A percentile compares a stretch with the other conserved stretches of the same genome.
Evolutionary conservation across 2,329 filamentous ascomycete genomes (phyloP).

Genomic region (Exophiala lecanii-corni): DNA sequence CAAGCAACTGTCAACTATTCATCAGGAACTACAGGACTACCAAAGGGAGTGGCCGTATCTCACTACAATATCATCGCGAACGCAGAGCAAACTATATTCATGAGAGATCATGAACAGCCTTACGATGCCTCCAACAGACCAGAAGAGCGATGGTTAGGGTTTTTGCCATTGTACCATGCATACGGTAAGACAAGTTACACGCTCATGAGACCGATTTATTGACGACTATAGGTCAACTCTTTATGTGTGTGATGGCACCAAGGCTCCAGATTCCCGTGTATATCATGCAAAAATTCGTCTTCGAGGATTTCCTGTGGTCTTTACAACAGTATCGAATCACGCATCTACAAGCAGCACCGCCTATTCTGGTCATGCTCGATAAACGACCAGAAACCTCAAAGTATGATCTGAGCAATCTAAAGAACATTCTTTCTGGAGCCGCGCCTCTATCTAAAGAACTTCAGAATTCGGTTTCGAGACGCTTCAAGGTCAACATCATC

Average conservation of each 20-base stretch:
- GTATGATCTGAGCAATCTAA: slow-evolving; percentile 51
- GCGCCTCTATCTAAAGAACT: slow-evolving; percentile 47
- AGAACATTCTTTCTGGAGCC: slow-evolving; percentile 48
- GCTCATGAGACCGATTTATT: slow-evolving; percentile 26
- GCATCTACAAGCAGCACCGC: slow-evolving; percentile 52
- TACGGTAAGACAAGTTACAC: slow-evolving; percentile 43
- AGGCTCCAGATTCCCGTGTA: slow-evolving; percentile 56
- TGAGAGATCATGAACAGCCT: slow-evolving; percentile 53
- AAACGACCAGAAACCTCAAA: slow-evolving; percentile 48
- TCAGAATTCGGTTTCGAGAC: slow-evolving; percentile 44
- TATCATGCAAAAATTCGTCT: slow-evolving; percentile 58
- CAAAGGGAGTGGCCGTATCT: slow-evolving; percentile 47
- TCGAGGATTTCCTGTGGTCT: slow-evolving; percentile 48
- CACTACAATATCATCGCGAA: slow-evolving; percentile 49
- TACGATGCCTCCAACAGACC: slow-evolving; percentile 26
- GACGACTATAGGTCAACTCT: slow-evolving; percentile 4
- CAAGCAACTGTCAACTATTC: slow-evolving; percentile 47
- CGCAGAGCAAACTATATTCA: slow-evolving; percentile 45
- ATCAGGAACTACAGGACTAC: slow-evolving; percentile 48
- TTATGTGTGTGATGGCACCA: slow-evolving; percentile 4
- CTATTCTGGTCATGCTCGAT: slow-evolving; percentile 55
- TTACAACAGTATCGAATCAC: slow-evolving; percentile 53
- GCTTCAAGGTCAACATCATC: slow-evolving; percentile 38
- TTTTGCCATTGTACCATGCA: slow-evolving; percentile 44
- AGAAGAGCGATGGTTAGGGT: slow-evolving; percentile 38